phyloP scores from a whole-genome alignment of 306 rosid species.

The Pterocarpus santalinus region DNA sequence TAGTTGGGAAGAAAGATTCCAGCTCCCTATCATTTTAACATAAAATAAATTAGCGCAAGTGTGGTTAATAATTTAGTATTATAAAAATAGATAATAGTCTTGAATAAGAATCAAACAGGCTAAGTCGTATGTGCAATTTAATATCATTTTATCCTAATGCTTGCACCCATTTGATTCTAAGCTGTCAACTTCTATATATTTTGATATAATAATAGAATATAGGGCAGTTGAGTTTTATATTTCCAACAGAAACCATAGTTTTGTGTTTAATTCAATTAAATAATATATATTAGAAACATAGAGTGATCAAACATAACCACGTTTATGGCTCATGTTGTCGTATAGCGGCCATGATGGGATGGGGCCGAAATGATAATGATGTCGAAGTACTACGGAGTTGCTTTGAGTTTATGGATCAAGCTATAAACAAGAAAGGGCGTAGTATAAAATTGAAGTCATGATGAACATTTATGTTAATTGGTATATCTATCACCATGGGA shows the following conservation, averaged over 20 bases:
- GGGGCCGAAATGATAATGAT: slow-evolving; percentile 47
- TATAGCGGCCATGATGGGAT: slow-evolving; percentile 34
- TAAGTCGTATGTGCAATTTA: slow-evolving; percentile 42
- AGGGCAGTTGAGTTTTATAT: slow-evolving; percentile 41
- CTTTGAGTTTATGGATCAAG: slow-evolving; percentile 7
- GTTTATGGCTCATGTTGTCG: slow-evolving; percentile 43
- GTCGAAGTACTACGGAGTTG: slow-evolving; percentile 48
- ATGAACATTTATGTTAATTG: slow-evolving; percentile 33
- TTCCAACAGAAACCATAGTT: slow-evolving; percentile 38
- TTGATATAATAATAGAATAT: slow-evolving; percentile 29
- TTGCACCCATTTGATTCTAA: slow-evolving; percentile 48
- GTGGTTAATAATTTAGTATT: slow-evolving; percentile 13
- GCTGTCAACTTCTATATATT: slow-evolving; percentile 52
- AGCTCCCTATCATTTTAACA: slow-evolving; percentile 2
- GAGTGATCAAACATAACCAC: slow-evolving; percentile 35
- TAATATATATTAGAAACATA: slow-evolving; percentile 8
- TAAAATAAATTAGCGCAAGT: slow-evolving; percentile 39
- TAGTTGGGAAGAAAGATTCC: slow-evolving; percentile 44
- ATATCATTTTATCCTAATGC: slow-evolving; percentile 40
- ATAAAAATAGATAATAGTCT: slow-evolving; percentile 12
- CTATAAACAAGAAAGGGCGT: not conserved
- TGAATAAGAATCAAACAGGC: slow-evolving; percentile 45
- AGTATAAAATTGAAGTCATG: slow-evolving; percentile 31
- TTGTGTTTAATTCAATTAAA: slow-evolving; percentile 19
- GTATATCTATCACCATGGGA: not conserved